Base-by-base conservation (phyloP, 208 protist species). In the Trypanosoma theileri region DNA sequence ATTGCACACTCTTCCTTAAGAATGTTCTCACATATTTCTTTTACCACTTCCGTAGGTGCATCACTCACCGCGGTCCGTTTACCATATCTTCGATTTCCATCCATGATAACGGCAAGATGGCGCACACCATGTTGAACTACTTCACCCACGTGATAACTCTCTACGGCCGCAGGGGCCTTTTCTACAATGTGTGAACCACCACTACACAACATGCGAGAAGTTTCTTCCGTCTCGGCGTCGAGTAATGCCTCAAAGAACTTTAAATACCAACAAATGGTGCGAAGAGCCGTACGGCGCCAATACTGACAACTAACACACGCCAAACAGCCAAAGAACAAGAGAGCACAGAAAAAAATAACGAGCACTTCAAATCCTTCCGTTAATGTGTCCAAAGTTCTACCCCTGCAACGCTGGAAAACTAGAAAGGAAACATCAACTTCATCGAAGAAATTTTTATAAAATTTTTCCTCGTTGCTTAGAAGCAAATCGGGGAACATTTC, bases 61-160 rank as follows among this genome's bases (percentile, higher is more conserved):
- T 46, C 21, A 40, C 16, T 41, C 8, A 42, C 10, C 3, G 60
- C 21, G 0, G 50, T 40, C 3, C 40, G 57, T 26, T 61, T 55
- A 3, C 89, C 89, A 62, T 91, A 97, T 1, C 92, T 73, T 13
- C 92, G 69, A 57, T 97, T 97, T 28, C 92, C 92, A 59, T 97
- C 92, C 92, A 97, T 97, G 51, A 97, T 93, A 62, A 97, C 87
- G 28, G 82, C 92, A 12, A 97, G 77, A 54, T 97, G 92, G 0
- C 72, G 75, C 17, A 97, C 83, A n/a, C 77, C 57, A 54, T 87
- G 82, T 14, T 55, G 41, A 35, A 11, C 13, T 45, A 46, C 16
- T 48, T 3, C 44, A 48, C 4, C 9, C 3, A 48, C 11, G 2
- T n/a, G 44, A 48, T 48, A 48, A 48, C 3, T 48, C 11, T 3